Evolutionary conservation across 2,329 filamentous ascomycete genomes (phyloP).

Genomic region (Aspergillus udagawae): DNA sequence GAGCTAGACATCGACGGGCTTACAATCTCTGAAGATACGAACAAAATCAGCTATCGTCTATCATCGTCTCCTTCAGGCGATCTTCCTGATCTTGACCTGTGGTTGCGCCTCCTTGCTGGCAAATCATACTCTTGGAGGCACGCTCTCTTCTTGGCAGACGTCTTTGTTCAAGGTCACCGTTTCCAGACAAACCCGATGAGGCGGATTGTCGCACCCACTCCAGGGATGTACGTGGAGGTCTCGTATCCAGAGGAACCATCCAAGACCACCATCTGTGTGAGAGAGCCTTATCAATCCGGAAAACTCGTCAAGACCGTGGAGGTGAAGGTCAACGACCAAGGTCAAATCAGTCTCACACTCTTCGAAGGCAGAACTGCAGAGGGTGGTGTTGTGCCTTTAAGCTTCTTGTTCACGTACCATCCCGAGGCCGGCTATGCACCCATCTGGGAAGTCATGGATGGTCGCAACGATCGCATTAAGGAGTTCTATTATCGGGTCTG

Average conservation of each 20-base stretch:
- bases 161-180: slow-evolving; percentile 90
- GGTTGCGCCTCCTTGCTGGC: slow-evolving; percentile 85
- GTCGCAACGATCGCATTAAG: slow-evolving; percentile 96
- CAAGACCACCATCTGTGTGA: slow-evolving; percentile 80
- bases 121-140: slow-evolving; percentile 87
- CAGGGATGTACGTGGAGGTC: slow-evolving; percentile 88
- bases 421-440: slow-evolving; percentile 97
- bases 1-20: slow-evolving; percentile 81
- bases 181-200: slow-evolving; percentile 97
- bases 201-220: slow-evolving; percentile 80
- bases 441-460: slow-evolving; percentile 93
- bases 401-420: slow-evolving; percentile 86
- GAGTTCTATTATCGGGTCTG: slow-evolving; percentile 98
- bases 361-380: slow-evolving; percentile 90
- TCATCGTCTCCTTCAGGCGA: slow-evolving; percentile 68
- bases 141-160: slow-evolving; percentile 87
- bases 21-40: slow-evolving; percentile 71
- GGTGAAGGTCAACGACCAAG: slow-evolving; percentile 68
- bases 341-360: slow-evolving; percentile 82
- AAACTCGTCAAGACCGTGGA: slow-evolving; percentile 87
- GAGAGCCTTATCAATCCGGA: slow-evolving; percentile 80
- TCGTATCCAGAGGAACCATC: slow-evolving; percentile 72
- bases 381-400: slow-evolving; percentile 74
- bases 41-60: slow-evolving; percentile 81
- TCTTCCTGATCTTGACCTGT: slow-evolving; percentile 75